phyloP scores from a whole-genome alignment of 2,329 filamentous ascomycete genomes.

The Neoascochyta sp. region DNA sequence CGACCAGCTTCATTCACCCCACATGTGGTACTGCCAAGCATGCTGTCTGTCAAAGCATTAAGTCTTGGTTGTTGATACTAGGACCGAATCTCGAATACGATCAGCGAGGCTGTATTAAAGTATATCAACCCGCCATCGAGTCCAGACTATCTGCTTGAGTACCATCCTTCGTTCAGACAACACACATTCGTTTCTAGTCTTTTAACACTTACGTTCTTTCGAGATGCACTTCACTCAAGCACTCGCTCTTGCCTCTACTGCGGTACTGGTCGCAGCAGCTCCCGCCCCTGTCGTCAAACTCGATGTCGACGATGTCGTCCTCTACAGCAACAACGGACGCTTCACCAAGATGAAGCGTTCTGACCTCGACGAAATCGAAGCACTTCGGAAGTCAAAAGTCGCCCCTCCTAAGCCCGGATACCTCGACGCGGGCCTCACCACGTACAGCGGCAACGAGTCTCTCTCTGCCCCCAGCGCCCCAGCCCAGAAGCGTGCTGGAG shows the following conservation, averaged over 20 bases:
- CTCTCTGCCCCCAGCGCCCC: neutral
- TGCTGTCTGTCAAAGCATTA: neutral
- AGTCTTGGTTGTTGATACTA: neutral
- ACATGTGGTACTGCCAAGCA: conserved; percentile 8
- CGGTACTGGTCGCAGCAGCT: conserved; percentile 13
- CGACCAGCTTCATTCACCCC: conserved; percentile 4
- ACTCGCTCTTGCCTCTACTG: conserved; percentile 13
- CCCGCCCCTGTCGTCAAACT: conserved; percentile 15
- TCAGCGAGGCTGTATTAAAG: conserved; percentile 4
- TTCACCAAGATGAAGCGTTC: conserved; percentile 22
- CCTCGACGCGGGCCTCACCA: conserved; percentile 12
- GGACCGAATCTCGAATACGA: neutral
- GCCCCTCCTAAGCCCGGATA: conserved; percentile 17
- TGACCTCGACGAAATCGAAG: conserved; percentile 17
- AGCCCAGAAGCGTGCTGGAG: conserved; percentile 17
- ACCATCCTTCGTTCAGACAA: neutral
- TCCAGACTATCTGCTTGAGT: neutral
- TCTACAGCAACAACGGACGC: conserved; percentile 21
- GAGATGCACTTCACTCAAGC: conserved; percentile 19
- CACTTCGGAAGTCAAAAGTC: conserved; percentile 10
- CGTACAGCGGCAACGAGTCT: conserved; percentile 7
- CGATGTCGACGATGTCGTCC: conserved; percentile 22
- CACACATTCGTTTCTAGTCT: conserved; percentile 2
- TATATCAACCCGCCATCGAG: conserved; percentile 1
- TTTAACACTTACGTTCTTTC: conserved; percentile 3